Evolutionary conservation across 306 rosid genomes (phyloP).

Genomic region (Citrullus amarus): DNA sequence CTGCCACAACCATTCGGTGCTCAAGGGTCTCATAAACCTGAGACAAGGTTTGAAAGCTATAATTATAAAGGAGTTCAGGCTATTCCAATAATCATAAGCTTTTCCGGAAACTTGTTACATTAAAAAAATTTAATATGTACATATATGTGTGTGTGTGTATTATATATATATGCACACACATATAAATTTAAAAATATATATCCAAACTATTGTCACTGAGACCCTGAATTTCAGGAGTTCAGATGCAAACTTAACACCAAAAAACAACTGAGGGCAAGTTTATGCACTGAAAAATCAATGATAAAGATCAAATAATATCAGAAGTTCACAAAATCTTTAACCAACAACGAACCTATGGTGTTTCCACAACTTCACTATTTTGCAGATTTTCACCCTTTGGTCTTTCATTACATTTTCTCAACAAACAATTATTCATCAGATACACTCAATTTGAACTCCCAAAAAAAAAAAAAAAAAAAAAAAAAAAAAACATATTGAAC

Average conservation of each 20-base stretch:
- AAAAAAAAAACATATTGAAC: background rate
- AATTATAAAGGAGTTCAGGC: background rate
- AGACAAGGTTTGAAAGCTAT: conserved; percentile 10
- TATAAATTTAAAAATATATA: too few species aligned
- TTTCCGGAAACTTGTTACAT: background rate
- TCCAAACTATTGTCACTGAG: background rate
- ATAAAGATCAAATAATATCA: background rate
- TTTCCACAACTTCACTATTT: background rate
- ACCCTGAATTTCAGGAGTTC: background rate
- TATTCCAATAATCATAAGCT: background rate
- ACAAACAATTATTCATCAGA: background rate
- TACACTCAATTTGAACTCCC: background rate
- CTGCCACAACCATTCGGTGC: conserved; percentile 76
- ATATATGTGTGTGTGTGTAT: too few species aligned
- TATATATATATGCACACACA: too few species aligned
- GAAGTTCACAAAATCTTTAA: background rate
- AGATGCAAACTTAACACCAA: background rate
- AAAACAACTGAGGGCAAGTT: background rate
- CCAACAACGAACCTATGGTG: background rate
- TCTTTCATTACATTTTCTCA: background rate
- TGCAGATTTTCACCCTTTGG: background rate
- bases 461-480: background rate
- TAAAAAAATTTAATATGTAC: too few species aligned
- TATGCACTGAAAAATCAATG: background rate
- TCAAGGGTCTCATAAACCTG: conserved; percentile 82